Base-by-base conservation (phyloP, 306 rosid genomes). In the Abrus precatorius region DNA sequence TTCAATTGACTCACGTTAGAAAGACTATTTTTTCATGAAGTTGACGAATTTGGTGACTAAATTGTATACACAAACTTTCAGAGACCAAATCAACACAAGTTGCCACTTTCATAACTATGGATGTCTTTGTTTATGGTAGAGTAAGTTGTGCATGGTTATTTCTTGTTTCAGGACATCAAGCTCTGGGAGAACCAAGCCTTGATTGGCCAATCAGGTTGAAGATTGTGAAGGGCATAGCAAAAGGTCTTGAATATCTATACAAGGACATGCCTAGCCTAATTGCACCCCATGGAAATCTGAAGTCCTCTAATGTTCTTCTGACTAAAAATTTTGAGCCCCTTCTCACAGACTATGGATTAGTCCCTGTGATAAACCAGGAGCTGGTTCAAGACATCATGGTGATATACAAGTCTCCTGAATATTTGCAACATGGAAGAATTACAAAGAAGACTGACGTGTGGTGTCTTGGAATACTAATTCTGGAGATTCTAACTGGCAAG, bases 381-480 rank as follows among this genome's bases (percentile, higher is more conserved):
- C 79, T 88, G 10, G 97, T 97, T 3, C 88, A 84, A 11, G 89
- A 89, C 63, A 79, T 86, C 11, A 88, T 96, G 94, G 92, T 85
- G 10, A 90, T 85, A 13, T 96, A 93, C 89, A 90, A 86, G 79
- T 87, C 93, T 5, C 98, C 99, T 0, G 99, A 96, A 59, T 86
- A 82, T 86, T n/a, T 61, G 27, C 93, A 87, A 6, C 87, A 88
- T 1, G 88, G 94, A 14, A 86, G 96, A 14, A 87, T 93, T 38
- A 90, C 99, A 28, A 93, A 88, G 97, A 96, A 92, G 82, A 90
- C 89, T 1, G 99, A 96, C 5, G 84, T 93, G 9, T 96, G 99
- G 99, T 71, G 93, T 45, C 89, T 96, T 10, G 99, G 99, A 33
- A 79, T 92, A 64, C 43, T 96, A 45, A 88, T 93, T 53, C 29